These are phyloP conservation scores for Camptophora hylomeconis DNA, from an alignment of 2,329 filamentous ascomycete species.

Conservation along the genomic window DNA sequence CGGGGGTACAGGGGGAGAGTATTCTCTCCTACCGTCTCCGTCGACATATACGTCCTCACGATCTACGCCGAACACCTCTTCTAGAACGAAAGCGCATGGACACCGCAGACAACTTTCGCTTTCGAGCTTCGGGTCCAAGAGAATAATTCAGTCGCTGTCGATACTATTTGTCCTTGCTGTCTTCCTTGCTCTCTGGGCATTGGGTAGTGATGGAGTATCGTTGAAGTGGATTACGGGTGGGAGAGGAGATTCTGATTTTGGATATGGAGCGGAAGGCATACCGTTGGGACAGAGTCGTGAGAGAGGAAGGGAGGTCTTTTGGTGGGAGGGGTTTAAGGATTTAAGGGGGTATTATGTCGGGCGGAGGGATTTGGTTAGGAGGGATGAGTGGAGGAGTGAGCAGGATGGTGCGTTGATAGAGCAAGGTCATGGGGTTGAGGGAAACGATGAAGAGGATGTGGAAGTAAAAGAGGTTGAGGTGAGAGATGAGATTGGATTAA, in stretches of 20 bases:
- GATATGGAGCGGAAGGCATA: slow-evolving; percentile 9
- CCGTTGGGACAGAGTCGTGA: slow-evolving; percentile 12
- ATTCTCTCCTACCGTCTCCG: no score
- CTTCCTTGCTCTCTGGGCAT: neutral
- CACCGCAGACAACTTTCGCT: slow-evolving; percentile 8
- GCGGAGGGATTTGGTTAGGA: slow-evolving; percentile 2
- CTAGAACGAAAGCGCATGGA: no score
- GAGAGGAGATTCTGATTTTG: neutral
- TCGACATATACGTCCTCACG: no score
- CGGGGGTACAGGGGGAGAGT: no score
- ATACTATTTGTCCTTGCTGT: slow-evolving; percentile 5
- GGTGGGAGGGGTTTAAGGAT: slow-evolving; percentile 17
- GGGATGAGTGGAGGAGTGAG: no score
- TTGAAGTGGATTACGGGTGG: no score
- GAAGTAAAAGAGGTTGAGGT: neutral
- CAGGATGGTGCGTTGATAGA: no score
- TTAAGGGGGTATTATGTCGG: slow-evolving; percentile 3
- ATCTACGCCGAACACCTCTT: no score
- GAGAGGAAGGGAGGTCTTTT: slow-evolving; percentile 16
- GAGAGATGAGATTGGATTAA: no score
- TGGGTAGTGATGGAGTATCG: neutral
- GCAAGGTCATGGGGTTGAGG: slow-evolving; percentile 12
- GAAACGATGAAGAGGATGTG: slow-evolving; percentile 6
- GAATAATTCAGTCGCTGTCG: slow-evolving; percentile 9
- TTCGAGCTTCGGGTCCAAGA: slow-evolving; percentile 8